Conservation (phyloP, 129 eudicot species). For the Helianthus annuus region DNA sequence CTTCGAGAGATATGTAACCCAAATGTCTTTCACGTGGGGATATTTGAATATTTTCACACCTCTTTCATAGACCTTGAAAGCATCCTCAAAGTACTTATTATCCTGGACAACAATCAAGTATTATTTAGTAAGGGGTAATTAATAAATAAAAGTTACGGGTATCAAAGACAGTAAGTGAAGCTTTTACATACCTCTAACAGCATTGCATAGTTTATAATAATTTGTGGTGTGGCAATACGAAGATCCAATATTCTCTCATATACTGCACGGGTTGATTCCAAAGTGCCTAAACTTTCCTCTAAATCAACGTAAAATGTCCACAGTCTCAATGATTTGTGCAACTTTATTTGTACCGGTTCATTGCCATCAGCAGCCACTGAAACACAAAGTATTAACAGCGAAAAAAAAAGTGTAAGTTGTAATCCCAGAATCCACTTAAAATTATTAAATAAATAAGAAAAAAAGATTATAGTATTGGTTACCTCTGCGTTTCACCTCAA, state of each 20-base stretch:
- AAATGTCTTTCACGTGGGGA: conserved; percentile 94
- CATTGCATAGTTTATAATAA: conserved; percentile 88
- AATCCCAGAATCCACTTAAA: neutral
- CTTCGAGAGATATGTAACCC: conserved; percentile 91
- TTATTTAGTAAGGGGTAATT: conserved; percentile 16
- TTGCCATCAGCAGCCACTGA: conserved; percentile 98
- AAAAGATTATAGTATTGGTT: neutral
- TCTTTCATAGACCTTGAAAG: conserved; percentile 92
- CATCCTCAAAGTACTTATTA: conserved; percentile 91
- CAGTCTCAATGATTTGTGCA: conserved; percentile 80
- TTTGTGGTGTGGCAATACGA: conserved; percentile 90
- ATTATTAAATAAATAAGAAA: neutral
- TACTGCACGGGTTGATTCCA: conserved; percentile 85
- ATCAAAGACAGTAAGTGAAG: neutral
- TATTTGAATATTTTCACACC: conserved; percentile 96
- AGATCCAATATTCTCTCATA: conserved; percentile 89
- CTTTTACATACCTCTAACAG: conserved; percentile 65
- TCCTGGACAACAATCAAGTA: conserved; percentile 47
- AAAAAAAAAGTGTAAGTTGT: conserved; percentile 15
- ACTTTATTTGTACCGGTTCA: conserved; percentile 91
- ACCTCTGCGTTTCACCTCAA: conserved; percentile 96
- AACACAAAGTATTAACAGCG: neutral
- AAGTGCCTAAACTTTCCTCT: conserved; percentile 85
- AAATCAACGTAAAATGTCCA: conserved; percentile 96
- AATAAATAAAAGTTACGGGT: neutral